A percentile compares a stretch with the other conserved stretches of the same genome.
Conservation (phyloP, 371 early-diverging fungal species). For the Lichtheimia corymbifera region DNA sequence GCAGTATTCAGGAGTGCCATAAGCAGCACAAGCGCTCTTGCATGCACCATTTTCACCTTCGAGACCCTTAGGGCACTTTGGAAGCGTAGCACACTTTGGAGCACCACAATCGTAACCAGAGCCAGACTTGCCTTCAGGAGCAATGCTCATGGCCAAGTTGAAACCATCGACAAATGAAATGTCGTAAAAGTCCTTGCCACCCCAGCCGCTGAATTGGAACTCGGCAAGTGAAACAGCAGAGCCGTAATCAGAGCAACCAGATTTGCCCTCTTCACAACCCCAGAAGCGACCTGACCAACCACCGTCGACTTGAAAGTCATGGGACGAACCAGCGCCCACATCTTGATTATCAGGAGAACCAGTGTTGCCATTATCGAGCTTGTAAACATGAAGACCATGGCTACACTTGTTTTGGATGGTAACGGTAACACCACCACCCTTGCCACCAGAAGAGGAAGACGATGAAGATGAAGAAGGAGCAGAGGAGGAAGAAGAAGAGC, state of each 20-base stretch:
- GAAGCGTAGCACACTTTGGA: conserved; percentile 27
- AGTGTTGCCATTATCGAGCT: conserved; percentile 33
- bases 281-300: conserved; percentile 44
- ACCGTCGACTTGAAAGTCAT: conserved; percentile 19
- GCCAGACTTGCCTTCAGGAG: conserved; percentile 24
- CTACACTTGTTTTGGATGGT: conserved; percentile 41
- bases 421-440: conserved; percentile 22
- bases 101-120: conserved; percentile 30
- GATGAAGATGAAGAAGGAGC: no score
- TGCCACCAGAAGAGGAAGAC: no score
- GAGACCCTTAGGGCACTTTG: conserved; percentile 34
- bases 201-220: conserved; percentile 30
- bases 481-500: no score
- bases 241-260: conserved; percentile 26
- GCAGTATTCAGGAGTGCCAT: conserved; percentile 35
- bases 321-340: conserved; percentile 20
- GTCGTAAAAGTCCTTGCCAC: conserved; percentile 33
- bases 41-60: conserved; percentile 35
- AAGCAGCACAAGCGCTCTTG: conserved; percentile 40
- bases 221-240: conserved; percentile 41
- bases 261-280: conserved; percentile 31
- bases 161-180: conserved; percentile 45
- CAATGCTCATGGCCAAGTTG: conserved; percentile 37
- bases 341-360: conserved; percentile 3
- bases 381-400: conserved; percentile 29